These are phyloP conservation scores for Fonsecaea pedrosoi DNA, from an alignment of 2,329 filamentous ascomycete genomes.

Conservation along the genomic window DNA sequence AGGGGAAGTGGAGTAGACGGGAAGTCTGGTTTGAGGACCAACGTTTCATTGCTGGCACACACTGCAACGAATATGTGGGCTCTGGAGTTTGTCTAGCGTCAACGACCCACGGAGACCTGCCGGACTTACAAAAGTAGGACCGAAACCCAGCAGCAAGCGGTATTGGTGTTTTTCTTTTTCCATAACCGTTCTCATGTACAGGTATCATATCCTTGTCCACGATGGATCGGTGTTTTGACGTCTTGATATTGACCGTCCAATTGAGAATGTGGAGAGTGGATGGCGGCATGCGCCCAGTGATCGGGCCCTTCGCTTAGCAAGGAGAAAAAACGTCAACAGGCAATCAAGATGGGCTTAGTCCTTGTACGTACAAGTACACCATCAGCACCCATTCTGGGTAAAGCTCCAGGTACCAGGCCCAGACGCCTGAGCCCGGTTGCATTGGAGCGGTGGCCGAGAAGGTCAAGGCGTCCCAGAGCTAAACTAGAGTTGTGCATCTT, in stretches of 20 bases:
- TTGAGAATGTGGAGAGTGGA: slow-evolving; percentile 32
- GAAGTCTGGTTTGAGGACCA: slow-evolving; percentile 23
- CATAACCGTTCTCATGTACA: not conserved
- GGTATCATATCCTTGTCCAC: not conserved
- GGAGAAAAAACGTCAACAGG: slow-evolving; percentile 14
- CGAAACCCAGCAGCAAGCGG: not conserved
- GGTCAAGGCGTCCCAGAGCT: not conserved
- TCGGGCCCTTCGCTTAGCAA: slow-evolving; percentile 12
- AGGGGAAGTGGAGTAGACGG: slow-evolving; percentile 29
- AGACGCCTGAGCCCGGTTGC: not conserved
- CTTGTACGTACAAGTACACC: slow-evolving; percentile 10
- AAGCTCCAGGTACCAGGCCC: slow-evolving; percentile 13
- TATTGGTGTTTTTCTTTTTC: slow-evolving; percentile 3
- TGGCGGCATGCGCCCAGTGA: slow-evolving; percentile 11
- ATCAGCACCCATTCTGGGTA: slow-evolving; percentile 13
- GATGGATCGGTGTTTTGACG: slow-evolving; percentile 12
- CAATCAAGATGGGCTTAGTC: slow-evolving; percentile 10
- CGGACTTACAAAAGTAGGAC: not conserved
- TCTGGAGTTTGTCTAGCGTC: not conserved
- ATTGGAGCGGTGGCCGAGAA: not conserved
- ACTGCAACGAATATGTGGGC: slow-evolving; percentile 1
- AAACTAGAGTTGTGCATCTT: not conserved
- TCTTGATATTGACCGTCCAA: slow-evolving; percentile 23
- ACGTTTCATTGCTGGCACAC: slow-evolving; percentile 27
- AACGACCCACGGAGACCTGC: slow-evolving; percentile 5